Percentiles rank a stretch among this genome's conserved stretches.
These are phyloP conservation scores for Colletotrichum brevisporum DNA, from an alignment of 2,329 filamentous ascomycete species.

Conservation along the genomic window DNA sequence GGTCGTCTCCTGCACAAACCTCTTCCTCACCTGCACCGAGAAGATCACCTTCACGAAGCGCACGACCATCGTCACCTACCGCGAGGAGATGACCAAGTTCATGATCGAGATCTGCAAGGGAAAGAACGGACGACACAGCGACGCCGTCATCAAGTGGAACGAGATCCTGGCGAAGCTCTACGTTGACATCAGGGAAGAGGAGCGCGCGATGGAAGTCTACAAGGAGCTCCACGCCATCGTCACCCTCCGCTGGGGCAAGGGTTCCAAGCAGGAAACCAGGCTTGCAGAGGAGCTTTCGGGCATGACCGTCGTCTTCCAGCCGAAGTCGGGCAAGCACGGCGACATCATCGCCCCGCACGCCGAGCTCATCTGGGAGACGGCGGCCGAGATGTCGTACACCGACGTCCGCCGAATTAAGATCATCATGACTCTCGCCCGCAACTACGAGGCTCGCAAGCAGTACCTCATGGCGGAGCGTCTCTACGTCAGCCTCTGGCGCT, in stretches of 20 bases:
- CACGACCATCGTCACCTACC: constrained; percentile 52
- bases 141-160: constrained; percentile 54
- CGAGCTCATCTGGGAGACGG: constrained; percentile 51
- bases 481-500: constrained; percentile 56
- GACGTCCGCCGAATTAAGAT: constrained; percentile 52
- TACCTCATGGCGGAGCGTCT: constrained; percentile 54
- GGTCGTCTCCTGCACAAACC: constrained; percentile 52
- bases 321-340: constrained; percentile 43
- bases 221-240: constrained; percentile 53
- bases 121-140: constrained; percentile 51
- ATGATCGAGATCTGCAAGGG: constrained; percentile 55
- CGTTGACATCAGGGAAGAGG: constrained; percentile 52
- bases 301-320: constrained; percentile 48
- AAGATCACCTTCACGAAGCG: constrained; percentile 51
- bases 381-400: constrained; percentile 50
- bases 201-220: constrained; percentile 50
- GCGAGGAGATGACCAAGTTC: constrained; percentile 55
- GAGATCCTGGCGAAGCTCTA: constrained; percentile 55
- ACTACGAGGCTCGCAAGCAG: constrained; percentile 51
- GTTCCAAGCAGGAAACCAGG: constrained; percentile 47
- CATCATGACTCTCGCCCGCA: constrained; percentile 51
- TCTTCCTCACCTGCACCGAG: constrained; percentile 53
- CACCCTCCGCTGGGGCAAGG: constrained; percentile 49
- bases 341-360: constrained; percentile 1
- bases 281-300: constrained; percentile 51